phyloP scores from a whole-genome alignment of 192 early-diverging fungal genomes.

The Backusella morwellensis region DNA sequence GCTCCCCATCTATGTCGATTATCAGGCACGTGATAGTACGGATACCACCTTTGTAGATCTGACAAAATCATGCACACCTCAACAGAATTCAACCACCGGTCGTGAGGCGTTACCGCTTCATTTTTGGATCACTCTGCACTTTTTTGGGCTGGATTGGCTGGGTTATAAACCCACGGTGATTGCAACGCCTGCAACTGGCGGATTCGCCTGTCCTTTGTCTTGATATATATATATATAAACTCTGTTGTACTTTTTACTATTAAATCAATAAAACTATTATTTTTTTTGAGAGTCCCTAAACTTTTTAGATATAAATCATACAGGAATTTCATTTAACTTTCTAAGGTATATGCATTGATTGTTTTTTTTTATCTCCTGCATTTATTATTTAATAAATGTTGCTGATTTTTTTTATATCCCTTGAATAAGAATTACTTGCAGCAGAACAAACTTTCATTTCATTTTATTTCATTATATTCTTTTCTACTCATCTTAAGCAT shows the following conservation, averaged over 20 bases:
- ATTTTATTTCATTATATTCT: too few relatives aligned
- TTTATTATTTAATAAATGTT: not conserved
- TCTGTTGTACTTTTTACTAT: not conserved
- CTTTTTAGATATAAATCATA: not conserved
- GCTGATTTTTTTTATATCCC: not conserved
- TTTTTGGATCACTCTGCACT: conserved; percentile 16
- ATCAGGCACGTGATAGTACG: conserved; percentile 6
- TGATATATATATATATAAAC: not conserved
- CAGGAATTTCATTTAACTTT: not conserved
- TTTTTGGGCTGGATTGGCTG: conserved; percentile 17
- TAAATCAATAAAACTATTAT: not conserved
- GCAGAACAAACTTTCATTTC: not conserved
- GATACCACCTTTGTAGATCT: conserved; percentile 28
- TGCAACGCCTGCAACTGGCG: conserved; percentile 20
- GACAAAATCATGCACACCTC: conserved; percentile 15
- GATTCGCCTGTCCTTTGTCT: conserved; percentile 26
- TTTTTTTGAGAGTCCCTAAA: too few relatives aligned
- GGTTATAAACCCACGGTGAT: conserved; percentile 22
- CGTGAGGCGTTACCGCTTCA: conserved; percentile 20
- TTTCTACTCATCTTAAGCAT: too few relatives aligned
- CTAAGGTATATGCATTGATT: not conserved
- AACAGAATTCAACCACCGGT: not conserved
- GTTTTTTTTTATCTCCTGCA: not conserved
- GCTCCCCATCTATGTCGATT: conserved; percentile 17
- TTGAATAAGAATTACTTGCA: not conserved